Percentiles rank a stretch among this genome's conserved stretches.
These are phyloP conservation scores for Dunaliella sp. DNA, from an alignment of 139 green algal species.

Conservation along the genomic window DNA sequence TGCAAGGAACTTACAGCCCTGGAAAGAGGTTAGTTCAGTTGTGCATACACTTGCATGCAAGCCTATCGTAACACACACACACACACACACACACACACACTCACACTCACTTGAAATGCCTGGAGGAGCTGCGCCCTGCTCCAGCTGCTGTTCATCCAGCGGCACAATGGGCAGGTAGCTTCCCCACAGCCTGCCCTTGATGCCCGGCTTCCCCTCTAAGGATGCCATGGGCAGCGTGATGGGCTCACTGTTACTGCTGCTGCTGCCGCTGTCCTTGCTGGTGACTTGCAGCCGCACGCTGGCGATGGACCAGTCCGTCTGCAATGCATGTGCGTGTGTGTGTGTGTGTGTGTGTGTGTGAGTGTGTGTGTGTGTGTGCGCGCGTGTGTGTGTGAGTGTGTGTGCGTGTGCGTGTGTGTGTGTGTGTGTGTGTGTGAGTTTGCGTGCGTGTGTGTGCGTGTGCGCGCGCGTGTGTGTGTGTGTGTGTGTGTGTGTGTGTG, in stretches of 20 bases:
- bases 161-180: constrained; percentile 74
- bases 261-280: constrained; percentile 11
- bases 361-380: neutral
- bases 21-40: too few relatives aligned
- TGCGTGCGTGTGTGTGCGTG: too few relatives aligned
- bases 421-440: too few relatives aligned
- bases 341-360: neutral
- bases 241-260: neutral
- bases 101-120: constrained; percentile 68
- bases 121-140: constrained; percentile 21
- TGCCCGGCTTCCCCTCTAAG: constrained; percentile 64
- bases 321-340: constrained; percentile 5
- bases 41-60: too few relatives aligned
- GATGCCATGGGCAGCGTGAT: constrained; percentile 71
- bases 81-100: too few relatives aligned
- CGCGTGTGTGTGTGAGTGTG: neutral
- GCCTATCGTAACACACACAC: too few relatives aligned
- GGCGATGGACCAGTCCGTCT: constrained; percentile 94
- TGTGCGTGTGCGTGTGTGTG: too few relatives aligned
- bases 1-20: too few relatives aligned
- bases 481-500: too few relatives aligned
- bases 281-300: constrained; percentile 67
- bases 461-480: too few relatives aligned
- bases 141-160: constrained; percentile 13
- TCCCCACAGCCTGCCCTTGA: constrained; percentile 63